Percentiles rank a stretch among this genome's conserved stretches.
Evolutionary conservation across 164 flowering plant species (phyloP).

Genomic region (Berberis thunbergii): DNA sequence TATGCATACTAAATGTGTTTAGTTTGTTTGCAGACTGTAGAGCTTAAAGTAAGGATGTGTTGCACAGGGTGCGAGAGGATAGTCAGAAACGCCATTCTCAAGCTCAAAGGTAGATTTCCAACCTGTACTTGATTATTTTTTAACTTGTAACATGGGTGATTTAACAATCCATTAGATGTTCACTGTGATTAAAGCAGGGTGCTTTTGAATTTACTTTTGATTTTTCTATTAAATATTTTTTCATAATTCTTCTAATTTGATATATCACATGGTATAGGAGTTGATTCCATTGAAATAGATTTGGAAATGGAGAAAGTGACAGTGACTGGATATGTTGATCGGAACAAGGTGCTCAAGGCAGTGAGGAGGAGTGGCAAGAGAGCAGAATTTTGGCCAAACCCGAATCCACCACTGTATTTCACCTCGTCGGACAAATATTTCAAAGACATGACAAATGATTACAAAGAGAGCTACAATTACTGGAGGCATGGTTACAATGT

Average conservation of each 20-base stretch:
- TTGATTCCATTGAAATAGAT: constrained; percentile 81
- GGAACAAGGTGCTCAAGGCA: constrained; percentile 82
- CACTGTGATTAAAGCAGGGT: too few relatives aligned
- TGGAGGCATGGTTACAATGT: constrained; percentile 46
- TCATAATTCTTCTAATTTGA: too few relatives aligned
- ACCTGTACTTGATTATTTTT: neutral
- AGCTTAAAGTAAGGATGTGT: constrained; percentile 96
- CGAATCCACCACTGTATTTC: constrained; percentile 69
- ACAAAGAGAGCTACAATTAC: constrained; percentile 86
- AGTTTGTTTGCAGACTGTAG: constrained; percentile 57
- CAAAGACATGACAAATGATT: constrained; percentile 65
- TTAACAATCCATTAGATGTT: too few relatives aligned
- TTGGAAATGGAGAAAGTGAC: constrained; percentile 78
- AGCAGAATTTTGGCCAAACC: constrained; percentile 95
- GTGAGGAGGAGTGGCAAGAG: constrained; percentile 87
- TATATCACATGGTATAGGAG: constrained; percentile 26
- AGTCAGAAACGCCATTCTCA: constrained; percentile 68
- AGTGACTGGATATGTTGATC: constrained; percentile 76
- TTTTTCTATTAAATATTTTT: too few relatives aligned
- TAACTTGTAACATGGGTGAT: too few relatives aligned
- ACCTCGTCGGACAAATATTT: constrained; percentile 55
- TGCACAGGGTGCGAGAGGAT: constrained; percentile 49
- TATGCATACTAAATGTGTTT: neutral
- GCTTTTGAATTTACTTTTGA: too few relatives aligned
- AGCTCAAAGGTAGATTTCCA: constrained; percentile 61